Evolutionary conservation across 1,284 basidiomycete species (phyloP), one percentile per base, ranked within the genome.

Genomic region (Meripilus lineatus): DNA sequence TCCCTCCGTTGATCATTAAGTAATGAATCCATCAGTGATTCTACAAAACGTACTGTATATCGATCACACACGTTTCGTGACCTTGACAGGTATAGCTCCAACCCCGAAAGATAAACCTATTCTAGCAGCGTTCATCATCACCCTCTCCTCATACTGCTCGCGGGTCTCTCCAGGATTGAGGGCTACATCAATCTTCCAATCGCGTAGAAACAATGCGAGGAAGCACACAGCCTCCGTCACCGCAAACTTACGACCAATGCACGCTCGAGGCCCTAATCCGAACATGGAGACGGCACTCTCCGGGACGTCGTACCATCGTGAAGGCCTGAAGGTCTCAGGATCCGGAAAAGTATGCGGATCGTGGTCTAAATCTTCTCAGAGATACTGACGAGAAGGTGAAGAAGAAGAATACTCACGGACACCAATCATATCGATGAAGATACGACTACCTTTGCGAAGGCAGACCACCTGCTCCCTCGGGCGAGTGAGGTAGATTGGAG

Each of bases 351-450:
- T 58, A 4, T 61, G 57, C 1, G 65, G 64, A 38, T 70, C 65
- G 50, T 69, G 65, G 36, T 61, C 59, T 62, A 26, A 22, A 28
- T 39, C 3, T 13, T 2, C 21, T 25, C 23, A 22, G 38, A 17
- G 6, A 33, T 30, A 21, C 15, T 21, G 5, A 15, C 28, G n/a
- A 2, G 11, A 5, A 24, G 11, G 22, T 21, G 32, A 13, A 21
- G 23, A n/a, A 21, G 14, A 32, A 21, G 15, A 23, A 41, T 5
- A 71, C 75, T 61, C 48, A 77, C 76, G 70, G 45, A 73, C 53
- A 43, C 75, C 74, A 46, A 77, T 49, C 62, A 79, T 67, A 47
- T 80, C 75, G 5, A 77, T 62, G 5, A 72, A 46, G 14, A 76
- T 52, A 63, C 66, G 46, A 15, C 25, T 43, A 23, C 49, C 56